Evolutionary conservation across 257 asterid species (phyloP), one percentile per base, ranked within the genome.

Genomic region (Nicotiana benthamiana): DNA sequence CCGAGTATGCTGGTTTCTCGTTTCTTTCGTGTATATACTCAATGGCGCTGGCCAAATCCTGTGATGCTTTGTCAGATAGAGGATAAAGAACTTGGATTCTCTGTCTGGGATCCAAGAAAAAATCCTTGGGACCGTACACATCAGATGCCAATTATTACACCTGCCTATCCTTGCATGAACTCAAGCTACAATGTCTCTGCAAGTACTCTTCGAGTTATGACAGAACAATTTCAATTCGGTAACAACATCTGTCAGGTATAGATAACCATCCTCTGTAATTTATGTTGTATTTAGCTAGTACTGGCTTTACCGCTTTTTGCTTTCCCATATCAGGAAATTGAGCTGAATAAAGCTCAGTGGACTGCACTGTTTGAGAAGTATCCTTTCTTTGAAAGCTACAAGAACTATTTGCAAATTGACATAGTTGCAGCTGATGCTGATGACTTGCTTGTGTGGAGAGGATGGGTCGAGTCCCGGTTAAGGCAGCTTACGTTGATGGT

Each of bases 21-120:
- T 4, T 94, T 94, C 83, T 96, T 93, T 86, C 89, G 97, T 61
- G 97, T 96, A 18, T 96, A 91, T 84, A 96, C 95, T 24, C 63
- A 86, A 83, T 96, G 99, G 99, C 93, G 93, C n/a, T 96, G 99
- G 99, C 96, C 98, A 36, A 92, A 91, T 80, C 98, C 99, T 43
- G 97, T 96, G 82, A 91, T 89, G 97, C 97, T 94, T 34, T 96
- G 97, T 84, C 91, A 87, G 80, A 94, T 94, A 82, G 93, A 91
- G 82, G 98, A 96, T 83, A 87, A 91, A 62, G 97, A 90, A 77
- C 89, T 94, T 75, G 99, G 98, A 79, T 92, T 94, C 87, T 87
- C 96, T 72, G 80, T 93, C 32, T 96, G 99, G 99, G 98, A 94
- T 88, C 97, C 97, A 72, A 92, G 98, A 1, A 94, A 88, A 86